A percentile compares a stretch with the other conserved stretches of the same genome.
Evolutionary conservation across 306 rosid species (phyloP).

Genomic region (Adenanthera pavonina): DNA sequence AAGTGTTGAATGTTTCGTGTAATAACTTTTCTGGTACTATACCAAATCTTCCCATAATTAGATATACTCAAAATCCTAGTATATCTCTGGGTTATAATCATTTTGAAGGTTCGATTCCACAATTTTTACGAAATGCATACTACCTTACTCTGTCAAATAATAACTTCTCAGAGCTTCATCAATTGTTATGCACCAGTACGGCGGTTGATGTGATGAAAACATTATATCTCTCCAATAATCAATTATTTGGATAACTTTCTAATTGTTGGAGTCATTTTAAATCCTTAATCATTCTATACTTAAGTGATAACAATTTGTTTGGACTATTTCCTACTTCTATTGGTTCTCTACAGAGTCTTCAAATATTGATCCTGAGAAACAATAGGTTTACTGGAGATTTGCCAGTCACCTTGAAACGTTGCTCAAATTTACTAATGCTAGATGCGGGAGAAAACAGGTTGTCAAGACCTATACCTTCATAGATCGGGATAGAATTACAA

Average conservation of each 20-base stretch:
- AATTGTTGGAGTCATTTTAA: slow-evolving; percentile 15
- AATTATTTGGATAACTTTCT: background rate
- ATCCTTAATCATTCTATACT: no score
- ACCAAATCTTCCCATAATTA: no score
- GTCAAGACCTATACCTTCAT: slow-evolving; percentile 6
- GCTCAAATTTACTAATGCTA: background rate
- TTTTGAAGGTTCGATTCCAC: background rate
- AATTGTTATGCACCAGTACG: background rate
- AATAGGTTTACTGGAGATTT: slow-evolving; percentile 1
- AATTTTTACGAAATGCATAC: background rate
- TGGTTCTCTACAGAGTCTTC: no score
- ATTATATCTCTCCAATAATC: background rate
- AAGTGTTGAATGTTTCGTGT: no score
- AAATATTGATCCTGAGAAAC: no score
- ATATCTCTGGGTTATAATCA: background rate
- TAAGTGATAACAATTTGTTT: no score
- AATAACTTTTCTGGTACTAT: no score
- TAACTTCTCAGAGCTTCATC: background rate
- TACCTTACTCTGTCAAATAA: background rate
- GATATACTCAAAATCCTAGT: background rate
- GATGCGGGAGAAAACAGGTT: slow-evolving; percentile 20
- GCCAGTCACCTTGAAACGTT: background rate
- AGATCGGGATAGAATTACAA: background rate
- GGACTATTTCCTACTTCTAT: no score
- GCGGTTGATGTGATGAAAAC: fast-evolving